A percentile compares a stretch with the other conserved stretches of the same genome.
Evolutionary conservation across 805 yeast genomes (phyloP).

Genomic region (Brettanomyces sp.): DNA sequence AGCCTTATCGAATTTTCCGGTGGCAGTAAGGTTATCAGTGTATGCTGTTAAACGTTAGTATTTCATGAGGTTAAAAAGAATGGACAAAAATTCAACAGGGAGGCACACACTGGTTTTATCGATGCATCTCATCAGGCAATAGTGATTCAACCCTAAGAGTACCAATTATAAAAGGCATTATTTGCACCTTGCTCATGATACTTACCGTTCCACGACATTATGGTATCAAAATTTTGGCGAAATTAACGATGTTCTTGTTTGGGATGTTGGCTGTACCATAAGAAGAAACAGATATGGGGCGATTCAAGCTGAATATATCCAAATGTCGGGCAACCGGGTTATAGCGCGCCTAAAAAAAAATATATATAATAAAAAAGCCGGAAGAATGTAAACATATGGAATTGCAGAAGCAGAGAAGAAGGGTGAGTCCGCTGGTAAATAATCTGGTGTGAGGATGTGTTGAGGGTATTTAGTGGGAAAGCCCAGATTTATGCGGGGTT

Average conservation of each 20-base stretch:
- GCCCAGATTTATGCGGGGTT: no score
- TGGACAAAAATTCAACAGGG: not conserved
- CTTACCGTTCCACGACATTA: slow-evolving; percentile 29
- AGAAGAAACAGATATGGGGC: not conserved
- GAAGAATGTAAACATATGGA: not conserved
- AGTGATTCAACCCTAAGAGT: not conserved
- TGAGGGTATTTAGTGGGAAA: no score
- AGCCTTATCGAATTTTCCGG: slow-evolving; percentile 86
- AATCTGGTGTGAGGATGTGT: no score
- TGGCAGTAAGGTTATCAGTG: slow-evolving; percentile 83
- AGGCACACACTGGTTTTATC: not conserved
- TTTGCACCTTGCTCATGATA: not conserved
- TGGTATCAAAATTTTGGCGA: not conserved
- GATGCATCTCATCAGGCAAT: not conserved
- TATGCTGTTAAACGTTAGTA: slow-evolving; percentile 47
- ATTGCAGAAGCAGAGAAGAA: no score
- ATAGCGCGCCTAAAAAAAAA: not conserved
- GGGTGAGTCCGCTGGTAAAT: no score
- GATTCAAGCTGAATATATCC: no score
- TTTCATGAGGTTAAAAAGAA: not conserved
- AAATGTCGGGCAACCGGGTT: not conserved
- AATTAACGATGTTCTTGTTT: no score
- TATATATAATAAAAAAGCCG: not conserved
- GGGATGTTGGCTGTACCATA: no score
- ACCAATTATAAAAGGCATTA: not conserved